A percentile compares a stretch with the other conserved stretches of the same genome.
These are phyloP conservation scores for Sapria himalayana DNA, from an alignment of 345 rosid genomes.

Conservation along the genomic window DNA sequence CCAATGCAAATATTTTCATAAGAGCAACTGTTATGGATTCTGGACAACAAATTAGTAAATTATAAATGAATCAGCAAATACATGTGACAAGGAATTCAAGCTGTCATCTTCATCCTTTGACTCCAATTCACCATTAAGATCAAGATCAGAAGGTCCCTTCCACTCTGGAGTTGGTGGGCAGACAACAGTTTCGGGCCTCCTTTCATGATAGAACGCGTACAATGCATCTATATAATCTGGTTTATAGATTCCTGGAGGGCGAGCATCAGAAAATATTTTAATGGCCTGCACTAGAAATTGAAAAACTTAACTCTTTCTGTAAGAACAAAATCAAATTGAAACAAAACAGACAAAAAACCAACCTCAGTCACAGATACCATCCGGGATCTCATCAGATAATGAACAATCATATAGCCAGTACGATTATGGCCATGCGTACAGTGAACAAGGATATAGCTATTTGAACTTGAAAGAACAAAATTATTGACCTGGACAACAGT, in stretches of 20 bases:
- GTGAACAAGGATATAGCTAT: slow-evolving; percentile 76
- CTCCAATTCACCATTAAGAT: slow-evolving; percentile 92
- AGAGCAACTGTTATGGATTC: too few species aligned
- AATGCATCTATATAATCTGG: slow-evolving; percentile 71
- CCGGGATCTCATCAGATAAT: slow-evolving; percentile 71
- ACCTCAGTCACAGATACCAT: slow-evolving; percentile 76
- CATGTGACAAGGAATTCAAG: too few species aligned
- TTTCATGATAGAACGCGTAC: slow-evolving; percentile 80
- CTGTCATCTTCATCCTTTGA: slow-evolving; percentile 52
- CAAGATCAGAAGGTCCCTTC: slow-evolving; percentile 84
- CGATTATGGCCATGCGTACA: slow-evolving; percentile 99
- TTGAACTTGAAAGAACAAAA: too few species aligned
- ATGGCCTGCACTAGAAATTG: slow-evolving; percentile 39
- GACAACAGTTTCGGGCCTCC: slow-evolving; percentile 39
- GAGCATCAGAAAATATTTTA: slow-evolving; percentile 58
- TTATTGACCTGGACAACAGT: too few species aligned
- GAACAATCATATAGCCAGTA: slow-evolving; percentile 90
- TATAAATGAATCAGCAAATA: too few species aligned
- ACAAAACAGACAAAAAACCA: slow-evolving; percentile 6
- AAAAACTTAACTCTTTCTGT: too few species aligned
- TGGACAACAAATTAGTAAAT: too few species aligned
- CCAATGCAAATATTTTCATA: too few species aligned
- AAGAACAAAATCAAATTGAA: too few species aligned
- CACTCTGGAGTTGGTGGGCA: slow-evolving; percentile 93
- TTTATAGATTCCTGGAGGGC: slow-evolving; percentile 96